Conservation (phyloP, 2,329 filamentous ascomycete genomes). For the Myriosclerotinia duriaeana region DNA sequence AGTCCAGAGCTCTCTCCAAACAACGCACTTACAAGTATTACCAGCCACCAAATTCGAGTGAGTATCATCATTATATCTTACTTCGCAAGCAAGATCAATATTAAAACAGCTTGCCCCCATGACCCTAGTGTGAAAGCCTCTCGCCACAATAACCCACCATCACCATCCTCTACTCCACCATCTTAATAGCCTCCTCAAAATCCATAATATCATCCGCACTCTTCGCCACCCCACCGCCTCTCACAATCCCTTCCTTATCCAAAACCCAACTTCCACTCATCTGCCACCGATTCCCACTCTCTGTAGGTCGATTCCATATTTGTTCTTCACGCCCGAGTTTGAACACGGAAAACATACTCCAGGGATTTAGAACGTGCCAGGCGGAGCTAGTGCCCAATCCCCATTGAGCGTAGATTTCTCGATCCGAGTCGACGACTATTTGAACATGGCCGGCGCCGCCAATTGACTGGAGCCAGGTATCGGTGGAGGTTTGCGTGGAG, state of each 20-base stretch:
- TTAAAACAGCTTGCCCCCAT: constrained; percentile 25
- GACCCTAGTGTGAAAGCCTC: constrained; percentile 4
- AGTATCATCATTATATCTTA: neutral
- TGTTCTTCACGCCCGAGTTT: constrained; percentile 60
- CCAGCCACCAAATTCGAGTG: neutral
- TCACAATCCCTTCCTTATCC: constrained; percentile 52
- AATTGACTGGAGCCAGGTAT: constrained; percentile 39
- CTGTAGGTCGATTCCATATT: constrained; percentile 64
- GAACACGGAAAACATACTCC: constrained; percentile 57
- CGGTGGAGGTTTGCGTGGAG: constrained; percentile 56
- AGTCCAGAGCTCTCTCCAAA: neutral
- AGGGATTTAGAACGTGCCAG: constrained; percentile 62
- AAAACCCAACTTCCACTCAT: constrained; percentile 64
- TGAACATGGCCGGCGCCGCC: constrained; percentile 47
- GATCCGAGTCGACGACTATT: constrained; percentile 59
- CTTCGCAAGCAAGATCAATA: too few species aligned
- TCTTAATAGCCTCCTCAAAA: constrained; percentile 46
- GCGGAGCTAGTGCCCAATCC: constrained; percentile 58
- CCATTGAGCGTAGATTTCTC: constrained; percentile 63
- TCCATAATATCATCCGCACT: constrained; percentile 55
- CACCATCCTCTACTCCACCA: constrained; percentile 34
- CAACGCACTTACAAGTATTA: neutral
- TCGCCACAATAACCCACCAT: too few species aligned
- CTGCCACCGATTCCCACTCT: constrained; percentile 69
- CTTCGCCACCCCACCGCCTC: constrained; percentile 50